A percentile compares a stretch with the other conserved stretches of the same genome.
Conservation (phyloP, 305 asterid species). For the Solanum hybrid region DNA sequence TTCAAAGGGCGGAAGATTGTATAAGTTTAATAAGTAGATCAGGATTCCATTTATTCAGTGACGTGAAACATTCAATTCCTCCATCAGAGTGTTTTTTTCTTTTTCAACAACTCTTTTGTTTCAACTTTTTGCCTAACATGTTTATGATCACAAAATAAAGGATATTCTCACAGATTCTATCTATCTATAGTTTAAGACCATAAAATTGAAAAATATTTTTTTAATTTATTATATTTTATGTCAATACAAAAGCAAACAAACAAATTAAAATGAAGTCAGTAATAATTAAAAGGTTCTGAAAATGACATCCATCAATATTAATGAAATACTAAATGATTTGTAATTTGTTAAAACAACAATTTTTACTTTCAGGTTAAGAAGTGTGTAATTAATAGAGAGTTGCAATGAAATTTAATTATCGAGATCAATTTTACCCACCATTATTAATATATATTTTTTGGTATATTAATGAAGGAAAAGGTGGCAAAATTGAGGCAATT, state of each 20-base stretch:
- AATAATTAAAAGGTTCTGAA: background rate
- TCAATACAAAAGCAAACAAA: background rate
- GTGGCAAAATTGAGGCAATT: slow-evolving; percentile 38
- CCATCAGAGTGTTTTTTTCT: background rate
- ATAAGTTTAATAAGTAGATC: background rate
- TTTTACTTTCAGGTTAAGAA: background rate
- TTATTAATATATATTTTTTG: background rate
- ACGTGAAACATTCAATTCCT: background rate
- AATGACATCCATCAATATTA: background rate
- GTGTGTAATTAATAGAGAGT: background rate
- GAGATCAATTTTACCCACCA: background rate
- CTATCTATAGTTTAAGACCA: background rate
- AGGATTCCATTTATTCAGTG: background rate
- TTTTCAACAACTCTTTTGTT: background rate
- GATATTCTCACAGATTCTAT: no score
- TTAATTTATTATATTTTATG: background rate
- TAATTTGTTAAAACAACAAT: background rate
- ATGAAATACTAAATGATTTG: background rate
- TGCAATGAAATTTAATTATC: background rate
- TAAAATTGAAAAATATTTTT: no score
- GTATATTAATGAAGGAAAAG: slow-evolving; percentile 34
- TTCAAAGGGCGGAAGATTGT: background rate
- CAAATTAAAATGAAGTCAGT: background rate
- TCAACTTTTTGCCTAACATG: background rate
- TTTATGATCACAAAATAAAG: background rate